A percentile compares a stretch with the other conserved stretches of the same genome.
Conservation (phyloP, 2,329 filamentous ascomycete species). For the Calonectria fujianensis region DNA sequence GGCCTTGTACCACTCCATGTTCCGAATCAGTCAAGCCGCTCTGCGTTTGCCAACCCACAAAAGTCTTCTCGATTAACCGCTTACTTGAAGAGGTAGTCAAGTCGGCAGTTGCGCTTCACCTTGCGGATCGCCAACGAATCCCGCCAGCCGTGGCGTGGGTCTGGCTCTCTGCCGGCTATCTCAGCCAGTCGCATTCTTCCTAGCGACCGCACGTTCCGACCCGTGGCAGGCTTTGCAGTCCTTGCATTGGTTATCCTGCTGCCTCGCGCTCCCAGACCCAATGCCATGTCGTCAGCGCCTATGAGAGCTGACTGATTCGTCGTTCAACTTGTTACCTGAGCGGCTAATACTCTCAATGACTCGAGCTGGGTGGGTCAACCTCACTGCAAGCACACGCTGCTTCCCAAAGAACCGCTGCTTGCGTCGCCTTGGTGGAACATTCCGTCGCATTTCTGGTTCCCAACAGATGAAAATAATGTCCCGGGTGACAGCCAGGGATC, state of each 20-base stretch:
- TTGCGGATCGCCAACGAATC: slow-evolving; percentile 26
- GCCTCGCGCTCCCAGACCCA: slow-evolving; percentile 33
- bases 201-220: slow-evolving; percentile 41
- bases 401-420: not conserved
- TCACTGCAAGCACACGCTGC: not conserved
- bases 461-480: slow-evolving; percentile 33
- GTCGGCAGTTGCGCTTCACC: slow-evolving; percentile 33
- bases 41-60: slow-evolving; percentile 11
- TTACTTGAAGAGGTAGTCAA: slow-evolving; percentile 13
- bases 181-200: slow-evolving; percentile 41
- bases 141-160: slow-evolving; percentile 34
- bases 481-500: slow-evolving; percentile 43
- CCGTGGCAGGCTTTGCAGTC: slow-evolving; percentile 43
- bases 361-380: slow-evolving; percentile 1
- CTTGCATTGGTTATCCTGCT: slow-evolving; percentile 42
- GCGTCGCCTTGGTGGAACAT: slow-evolving; percentile 30
- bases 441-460: slow-evolving; percentile 41
- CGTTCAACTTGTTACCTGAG: not conserved
- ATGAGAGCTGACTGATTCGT: slow-evolving; percentile 4
- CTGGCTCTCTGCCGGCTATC: slow-evolving; percentile 42
- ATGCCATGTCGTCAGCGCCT: slow-evolving; percentile 25
- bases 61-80: not conserved
- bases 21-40: slow-evolving; percentile 7
- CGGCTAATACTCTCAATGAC: slow-evolving; percentile 1
- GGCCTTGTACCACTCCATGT: slow-evolving; percentile 1